phyloP scores from a whole-genome alignment of 2,329 filamentous ascomycete genomes.

The Trichophyton simii region DNA sequence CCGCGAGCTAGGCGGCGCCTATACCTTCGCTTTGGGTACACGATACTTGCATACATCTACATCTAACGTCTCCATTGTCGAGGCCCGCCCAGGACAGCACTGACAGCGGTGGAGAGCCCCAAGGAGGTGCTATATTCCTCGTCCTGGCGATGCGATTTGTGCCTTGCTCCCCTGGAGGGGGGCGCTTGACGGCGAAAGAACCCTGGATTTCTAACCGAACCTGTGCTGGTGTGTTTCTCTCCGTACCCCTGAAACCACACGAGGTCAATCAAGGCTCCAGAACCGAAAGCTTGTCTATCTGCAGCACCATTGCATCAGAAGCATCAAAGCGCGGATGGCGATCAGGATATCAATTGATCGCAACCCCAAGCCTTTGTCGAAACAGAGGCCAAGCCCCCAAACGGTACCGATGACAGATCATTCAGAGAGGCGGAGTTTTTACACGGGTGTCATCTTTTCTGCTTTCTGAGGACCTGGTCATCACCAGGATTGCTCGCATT shows the following conservation, averaged over 20 bases:
- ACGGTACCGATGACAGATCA: background rate
- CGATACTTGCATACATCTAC: background rate
- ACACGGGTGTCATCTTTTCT: background rate
- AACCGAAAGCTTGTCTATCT: slow-evolving; percentile 1
- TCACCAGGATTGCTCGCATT: background rate
- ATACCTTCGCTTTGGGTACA: background rate
- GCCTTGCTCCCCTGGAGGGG: background rate
- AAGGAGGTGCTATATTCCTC: background rate
- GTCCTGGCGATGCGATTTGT: background rate
- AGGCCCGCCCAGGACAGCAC: background rate
- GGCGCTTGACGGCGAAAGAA: background rate
- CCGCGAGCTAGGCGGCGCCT: background rate
- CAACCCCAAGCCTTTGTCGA: background rate
- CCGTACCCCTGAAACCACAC: background rate
- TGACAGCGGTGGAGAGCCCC: background rate
- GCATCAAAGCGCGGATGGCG: background rate
- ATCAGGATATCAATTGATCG: background rate
- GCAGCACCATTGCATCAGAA: slow-evolving; percentile 1
- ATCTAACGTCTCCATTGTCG: background rate
- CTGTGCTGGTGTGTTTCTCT: background rate
- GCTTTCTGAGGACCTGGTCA: background rate
- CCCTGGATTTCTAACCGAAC: background rate
- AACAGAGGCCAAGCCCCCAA: background rate
- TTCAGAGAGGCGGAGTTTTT: background rate
- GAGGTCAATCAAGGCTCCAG: background rate